Percentiles rank a stretch among this genome's conserved stretches.
These are phyloP conservation scores for Suillus fuscotomentosus DNA, from an alignment of 768 basidiomycete genomes.

Conservation along the genomic window DNA sequence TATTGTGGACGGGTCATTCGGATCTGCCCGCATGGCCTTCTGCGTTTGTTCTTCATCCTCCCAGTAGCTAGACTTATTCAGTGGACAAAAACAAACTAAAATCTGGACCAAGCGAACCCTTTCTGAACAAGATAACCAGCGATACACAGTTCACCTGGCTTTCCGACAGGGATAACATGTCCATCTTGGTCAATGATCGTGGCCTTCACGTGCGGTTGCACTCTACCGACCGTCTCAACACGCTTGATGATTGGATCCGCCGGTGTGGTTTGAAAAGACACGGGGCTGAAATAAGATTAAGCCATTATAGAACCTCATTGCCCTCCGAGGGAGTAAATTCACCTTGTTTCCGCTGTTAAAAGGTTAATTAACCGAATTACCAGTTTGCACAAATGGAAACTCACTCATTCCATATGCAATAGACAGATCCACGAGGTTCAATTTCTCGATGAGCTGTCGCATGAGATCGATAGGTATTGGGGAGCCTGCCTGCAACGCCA, in stretches of 20 bases:
- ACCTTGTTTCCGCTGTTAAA: slow-evolving; percentile 69
- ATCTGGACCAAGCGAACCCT: slow-evolving; percentile 45
- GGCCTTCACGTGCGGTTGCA: slow-evolving; percentile 76
- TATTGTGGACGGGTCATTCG: slow-evolving; percentile 49
- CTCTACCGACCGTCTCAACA: slow-evolving; percentile 78
- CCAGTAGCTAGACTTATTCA: slow-evolving; percentile 55
- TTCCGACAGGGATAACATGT: slow-evolving; percentile 66
- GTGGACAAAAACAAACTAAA: not conserved
- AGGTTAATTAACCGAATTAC: not conserved
- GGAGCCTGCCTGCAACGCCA: slow-evolving; percentile 81
- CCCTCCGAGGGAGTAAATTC: not conserved
- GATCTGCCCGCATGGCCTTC: slow-evolving; percentile 50
- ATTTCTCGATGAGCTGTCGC: slow-evolving; percentile 62
- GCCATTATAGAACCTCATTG: not conserved
- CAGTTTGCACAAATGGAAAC: too few relatives aligned
- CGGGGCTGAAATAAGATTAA: slow-evolving; percentile 51
- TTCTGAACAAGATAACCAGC: slow-evolving; percentile 80
- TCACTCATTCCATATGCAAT: slow-evolving; percentile 87
- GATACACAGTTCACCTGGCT: slow-evolving; percentile 71
- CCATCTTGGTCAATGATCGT: slow-evolving; percentile 63
- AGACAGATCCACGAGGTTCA: slow-evolving; percentile 71
- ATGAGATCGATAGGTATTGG: slow-evolving; percentile 79
- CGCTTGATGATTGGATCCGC: slow-evolving; percentile 70
- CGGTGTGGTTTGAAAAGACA: slow-evolving; percentile 78
- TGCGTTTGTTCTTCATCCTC: slow-evolving; percentile 65